Percentiles rank a stretch among this genome's conserved stretches.
Conservation (phyloP, 345 rosid genomes). For the Ceriops decandra region DNA sequence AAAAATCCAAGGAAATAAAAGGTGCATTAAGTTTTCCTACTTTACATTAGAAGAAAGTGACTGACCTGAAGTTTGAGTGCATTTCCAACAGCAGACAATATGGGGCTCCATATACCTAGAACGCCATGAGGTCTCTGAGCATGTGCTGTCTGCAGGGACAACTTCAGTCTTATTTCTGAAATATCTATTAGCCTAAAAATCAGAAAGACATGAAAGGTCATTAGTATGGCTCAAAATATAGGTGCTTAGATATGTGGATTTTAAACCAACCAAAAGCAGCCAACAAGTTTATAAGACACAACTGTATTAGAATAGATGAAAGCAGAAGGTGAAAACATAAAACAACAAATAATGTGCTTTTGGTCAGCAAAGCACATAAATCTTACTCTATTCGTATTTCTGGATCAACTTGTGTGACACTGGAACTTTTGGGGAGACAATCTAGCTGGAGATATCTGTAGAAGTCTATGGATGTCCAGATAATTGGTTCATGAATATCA, state of each 20-base stretch:
- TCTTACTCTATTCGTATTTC: conserved; percentile 86
- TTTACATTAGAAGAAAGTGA: not conserved
- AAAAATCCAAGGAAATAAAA: not conserved
- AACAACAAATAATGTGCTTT: too few relatives aligned
- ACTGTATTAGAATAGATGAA: too few relatives aligned
- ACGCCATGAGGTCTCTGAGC: conserved; percentile 88
- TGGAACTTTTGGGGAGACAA: conserved; percentile 68
- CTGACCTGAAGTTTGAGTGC: conserved; percentile 94
- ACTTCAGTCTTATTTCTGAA: conserved; percentile 86
- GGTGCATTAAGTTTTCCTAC: not conserved
- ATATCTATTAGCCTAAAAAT: conserved; percentile 86
- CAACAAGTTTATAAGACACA: too few relatives aligned
- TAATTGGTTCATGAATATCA: conserved; percentile 90
- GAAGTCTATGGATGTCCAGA: conserved; percentile 84
- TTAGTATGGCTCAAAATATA: not conserved
- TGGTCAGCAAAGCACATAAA: not conserved
- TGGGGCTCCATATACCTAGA: conserved; percentile 95
- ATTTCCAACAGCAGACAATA: conserved; percentile 93
- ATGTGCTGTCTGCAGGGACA: conserved; percentile 84
- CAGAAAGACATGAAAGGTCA: conserved; percentile 7
- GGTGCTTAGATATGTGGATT: too few relatives aligned
- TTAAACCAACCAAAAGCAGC: too few relatives aligned
- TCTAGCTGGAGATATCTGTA: conserved; percentile 77
- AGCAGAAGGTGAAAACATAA: too few relatives aligned
- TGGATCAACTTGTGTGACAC: conserved; percentile 81